Base-by-base conservation (phyloP, 1,139 yeast genomes). In the Kazachstania sp. region DNA sequence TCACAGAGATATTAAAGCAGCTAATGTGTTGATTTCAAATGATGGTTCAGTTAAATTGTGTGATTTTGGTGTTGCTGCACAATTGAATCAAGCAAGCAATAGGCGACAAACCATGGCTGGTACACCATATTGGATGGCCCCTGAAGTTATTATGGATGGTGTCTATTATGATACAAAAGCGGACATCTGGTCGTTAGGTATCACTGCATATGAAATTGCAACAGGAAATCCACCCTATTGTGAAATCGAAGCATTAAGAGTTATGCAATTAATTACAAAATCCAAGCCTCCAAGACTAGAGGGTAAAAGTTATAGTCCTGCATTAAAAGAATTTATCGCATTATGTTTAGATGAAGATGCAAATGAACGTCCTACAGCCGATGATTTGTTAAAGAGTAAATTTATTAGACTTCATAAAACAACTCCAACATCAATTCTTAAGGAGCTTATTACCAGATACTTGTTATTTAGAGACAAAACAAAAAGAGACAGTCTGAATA, bases 101-200 rank as follows among this genome's bases (percentile, higher is more conserved):
- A 85, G 90, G 61, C 75, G 98, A 59, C 86, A 92, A 39, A 92
- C 98, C 1, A 88, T 92, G 79, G 97, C 95, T 0, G 99, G 99
- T 5, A 94, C 99, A 0, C 98, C 98, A 0, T 94, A 90, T 65
- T 94, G 99, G 99, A 94, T 94, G 99, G 98, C 98, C 0, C 98
- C 98, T 0, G 98, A 92, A 65, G 98, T 92, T 26, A 92, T 92
- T 40, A 78, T 90, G 62, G 97, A 92, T 64, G 98, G 98, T 31
- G 84, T 84, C 19, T 74, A 83, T 2, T 87, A 87, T 65, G 86
- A 86, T 58, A 78, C 80, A 45, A 87, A 85, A 66, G 95, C 94
- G 0, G 96, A 87, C 64, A 85, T 87, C 11, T 87, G 96, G 96
- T 86, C 95, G 1, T 67, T 92, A 45, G 99, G 99, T 16, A 86